Percentiles rank a stretch among this genome's conserved stretches.
These are phyloP conservation scores for Symbiodinium pilosum DNA, from an alignment of 73 alveolate species.

Conservation along the genomic window DNA sequence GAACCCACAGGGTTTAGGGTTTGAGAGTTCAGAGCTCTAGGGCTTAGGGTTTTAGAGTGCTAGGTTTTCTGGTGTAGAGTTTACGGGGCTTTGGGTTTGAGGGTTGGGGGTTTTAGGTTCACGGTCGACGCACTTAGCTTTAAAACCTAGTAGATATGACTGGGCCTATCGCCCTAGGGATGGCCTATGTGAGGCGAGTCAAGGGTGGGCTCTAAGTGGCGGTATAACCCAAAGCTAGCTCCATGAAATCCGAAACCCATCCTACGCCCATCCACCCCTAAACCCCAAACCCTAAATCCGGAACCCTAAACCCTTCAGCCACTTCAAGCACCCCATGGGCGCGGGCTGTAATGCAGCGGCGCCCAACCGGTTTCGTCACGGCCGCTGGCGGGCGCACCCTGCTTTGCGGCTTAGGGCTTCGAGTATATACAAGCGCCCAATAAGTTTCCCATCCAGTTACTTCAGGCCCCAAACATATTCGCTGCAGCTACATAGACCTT, in stretches of 20 bases:
- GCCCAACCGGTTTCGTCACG: slow-evolving; percentile 86
- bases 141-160: neutral
- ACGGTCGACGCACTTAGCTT: neutral
- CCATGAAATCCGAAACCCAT: too few relatives aligned
- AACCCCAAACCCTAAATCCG: neutral
- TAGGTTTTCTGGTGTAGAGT: neutral
- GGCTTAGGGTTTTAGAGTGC: neutral
- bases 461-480: too few relatives aligned
- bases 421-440: too few relatives aligned
- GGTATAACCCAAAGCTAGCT: too few relatives aligned
- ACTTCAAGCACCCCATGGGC: neutral
- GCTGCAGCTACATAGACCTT: too few relatives aligned
- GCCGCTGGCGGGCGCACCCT: slow-evolving; percentile 81
- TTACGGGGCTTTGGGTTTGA: neutral
- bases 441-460: too few relatives aligned
- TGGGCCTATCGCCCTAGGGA: too few relatives aligned
- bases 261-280: neutral
- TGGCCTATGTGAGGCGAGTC: too few relatives aligned
- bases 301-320: neutral
- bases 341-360: slow-evolving; percentile 55
- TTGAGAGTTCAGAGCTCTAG: neutral
- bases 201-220: too few relatives aligned
- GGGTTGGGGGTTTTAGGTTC: neutral
- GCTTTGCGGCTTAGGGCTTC: too few relatives aligned
- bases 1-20: neutral